Base-by-base conservation (phyloP, 2,329 filamentous ascomycete genomes). In the Fusarium musae region DNA sequence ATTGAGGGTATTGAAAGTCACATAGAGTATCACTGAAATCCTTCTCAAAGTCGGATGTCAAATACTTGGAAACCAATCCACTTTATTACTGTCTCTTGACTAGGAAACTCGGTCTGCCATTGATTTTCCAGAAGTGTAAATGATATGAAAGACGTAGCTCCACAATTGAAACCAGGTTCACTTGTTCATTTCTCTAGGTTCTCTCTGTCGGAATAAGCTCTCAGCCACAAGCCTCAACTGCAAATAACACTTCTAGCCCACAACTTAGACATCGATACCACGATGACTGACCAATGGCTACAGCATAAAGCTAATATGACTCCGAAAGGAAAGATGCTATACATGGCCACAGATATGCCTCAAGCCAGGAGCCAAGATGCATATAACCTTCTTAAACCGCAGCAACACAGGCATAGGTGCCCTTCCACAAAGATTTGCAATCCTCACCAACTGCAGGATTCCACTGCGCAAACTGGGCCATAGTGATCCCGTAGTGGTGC, bases 311-410 rank as follows among this genome's bases (percentile, higher is more conserved):
- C 23, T 23, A 23, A 23, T 23, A 23, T 23, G 23, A 23, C 23
- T 23, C 23, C 23, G 23, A 23, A 23, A 23, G 23, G 23, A 23
- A 23, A 23, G 23, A 23, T 23, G 23, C 23, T 23, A 23, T 23
- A 23, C 23, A 23, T 23, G 23, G 23, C n/a, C 5, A 5, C 17
- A 13, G 3, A 50, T 7, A 0, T 19, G 4, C 6, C 6, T 50
- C 6, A 1, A 23, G 5, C 0, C 2, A 0, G 3, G 4, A 34
- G 16, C 5, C 3, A 13, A 32, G 28, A 2, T 10, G 16, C 0
- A 50, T 15, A 8, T 1, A 2, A 37, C 23, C 32, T 4, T 3
- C 12, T 53, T 3, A 53, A 16, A 36, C 17, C 3, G 47, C 36
- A 17, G 21, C 36, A 4, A 53, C 62, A 28, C 62, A 68, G 7